Evolutionary conservation across 306 rosid species (phyloP), one percentile per base, ranked within the genome.

Genomic region (Prunus mongolica): DNA sequence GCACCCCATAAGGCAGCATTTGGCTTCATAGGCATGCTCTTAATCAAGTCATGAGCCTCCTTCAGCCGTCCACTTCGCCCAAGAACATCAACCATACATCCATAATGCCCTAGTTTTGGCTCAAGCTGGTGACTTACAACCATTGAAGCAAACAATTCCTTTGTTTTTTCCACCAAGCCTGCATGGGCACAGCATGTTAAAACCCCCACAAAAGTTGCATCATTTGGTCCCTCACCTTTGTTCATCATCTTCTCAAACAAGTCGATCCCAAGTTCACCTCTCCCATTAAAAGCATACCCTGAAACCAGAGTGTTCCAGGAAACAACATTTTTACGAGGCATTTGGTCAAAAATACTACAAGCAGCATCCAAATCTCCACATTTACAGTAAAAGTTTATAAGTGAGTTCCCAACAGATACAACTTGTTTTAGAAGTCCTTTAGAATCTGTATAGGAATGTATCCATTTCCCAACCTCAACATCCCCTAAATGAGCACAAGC

Each of bases 1-100:
- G 98, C 87, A 67, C 97, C 93, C 97, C 95, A 92, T 74, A 92
- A 64, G 22, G 92, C 85, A 67, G 95, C 95, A 83, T 83, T 90
- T 71, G 96, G 95, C 69, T 80, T 80, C 84, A 88, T 30, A 20
- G 91, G 86, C 96, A 89, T 90, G 84, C 83, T 90, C 78, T 52
- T 84, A 52, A 95, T 90, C 89, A 90, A 67, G 62, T 78, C 93
- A 63, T 72, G 75, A 73, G 96, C 96, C 80, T 88, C 96, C 79
- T 81, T 73, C 60, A 85, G 75, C 22, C 72, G 70, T 56, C 97
- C 96, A 61, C 81, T 82, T 60, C 91, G 88, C 63, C 98, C 95
- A 58, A 92, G 89, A 74, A 90, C 73, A 82, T 95, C 98, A 47
- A 89, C 95, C 84, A 92, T 70, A 76, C 97, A 92, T 6, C 98